A percentile compares a stretch with the other conserved stretches of the same genome.
Conservation (phyloP, 768 basidiomycete species). For the Leccinellum albellum region DNA sequence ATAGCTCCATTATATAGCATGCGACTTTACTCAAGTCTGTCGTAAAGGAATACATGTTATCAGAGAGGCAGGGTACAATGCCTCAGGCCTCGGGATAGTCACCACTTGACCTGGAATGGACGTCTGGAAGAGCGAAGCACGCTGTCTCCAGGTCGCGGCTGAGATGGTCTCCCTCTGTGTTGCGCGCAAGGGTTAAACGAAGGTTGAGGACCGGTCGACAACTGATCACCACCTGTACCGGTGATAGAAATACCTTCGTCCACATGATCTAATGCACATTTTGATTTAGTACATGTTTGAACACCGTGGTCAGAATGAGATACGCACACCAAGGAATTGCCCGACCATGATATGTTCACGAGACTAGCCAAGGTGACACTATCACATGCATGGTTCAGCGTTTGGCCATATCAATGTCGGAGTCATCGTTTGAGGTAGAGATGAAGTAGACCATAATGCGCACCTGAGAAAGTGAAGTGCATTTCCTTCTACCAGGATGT, state of each 20-base stretch:
- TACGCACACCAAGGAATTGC: slow-evolving; percentile 4
- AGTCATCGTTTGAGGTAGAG: background rate
- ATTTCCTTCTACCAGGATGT: background rate
- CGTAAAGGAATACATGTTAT: background rate
- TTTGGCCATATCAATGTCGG: background rate
- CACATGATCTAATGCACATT: background rate
- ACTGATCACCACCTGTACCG: background rate
- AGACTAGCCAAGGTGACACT: background rate
- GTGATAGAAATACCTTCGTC: slow-evolving; percentile 3
- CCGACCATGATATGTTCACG: background rate
- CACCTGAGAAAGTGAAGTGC: too few relatives aligned
- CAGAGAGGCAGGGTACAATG: background rate
- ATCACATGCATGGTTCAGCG: background rate
- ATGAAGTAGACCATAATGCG: background rate
- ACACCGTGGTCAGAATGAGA: background rate
- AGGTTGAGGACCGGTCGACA: background rate
- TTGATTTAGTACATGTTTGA: background rate
- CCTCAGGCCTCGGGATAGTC: background rate
- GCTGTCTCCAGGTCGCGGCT: background rate
- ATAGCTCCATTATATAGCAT: background rate
- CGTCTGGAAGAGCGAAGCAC: background rate
- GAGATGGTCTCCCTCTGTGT: background rate
- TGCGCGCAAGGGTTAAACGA: background rate
- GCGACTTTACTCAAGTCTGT: background rate
- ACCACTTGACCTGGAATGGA: background rate